A percentile compares a stretch with the other conserved stretches of the same genome.
These are phyloP conservation scores for Zygosaccharomyces bisporus DNA, from an alignment of 805 yeast genomes.

Conservation along the genomic window DNA sequence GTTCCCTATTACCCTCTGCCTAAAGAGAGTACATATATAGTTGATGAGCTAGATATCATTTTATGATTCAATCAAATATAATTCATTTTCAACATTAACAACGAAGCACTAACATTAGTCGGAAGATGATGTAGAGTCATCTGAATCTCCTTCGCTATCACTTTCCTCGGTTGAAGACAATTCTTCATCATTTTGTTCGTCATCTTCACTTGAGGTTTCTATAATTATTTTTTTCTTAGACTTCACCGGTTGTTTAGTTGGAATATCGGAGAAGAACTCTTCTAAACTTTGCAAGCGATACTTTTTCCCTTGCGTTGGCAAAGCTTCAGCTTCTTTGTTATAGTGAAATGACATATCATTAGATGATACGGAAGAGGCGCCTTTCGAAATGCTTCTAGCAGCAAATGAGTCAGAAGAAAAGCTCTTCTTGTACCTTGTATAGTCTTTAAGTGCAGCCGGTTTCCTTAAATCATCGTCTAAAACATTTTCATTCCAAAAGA, in stretches of 20 bases:
- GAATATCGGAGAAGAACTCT: conserved; percentile 67
- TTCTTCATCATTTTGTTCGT: conserved; percentile 19
- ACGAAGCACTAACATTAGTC: background rate
- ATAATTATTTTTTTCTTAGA: conserved; percentile 19
- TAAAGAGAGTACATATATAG: conserved; percentile 30
- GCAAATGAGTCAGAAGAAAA: conserved; percentile 30
- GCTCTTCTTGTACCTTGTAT: conserved; percentile 35
- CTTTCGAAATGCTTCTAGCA: conserved; percentile 3
- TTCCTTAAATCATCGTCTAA: conserved; percentile 34
- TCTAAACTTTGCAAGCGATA: conserved; percentile 75
- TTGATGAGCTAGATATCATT: conserved; percentile 51
- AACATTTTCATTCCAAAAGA: conserved; percentile 23
- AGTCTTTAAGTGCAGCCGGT: conserved; percentile 41
- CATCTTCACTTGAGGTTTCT: conserved; percentile 28
- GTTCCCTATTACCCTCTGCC: conserved; percentile 78
- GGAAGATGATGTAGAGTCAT: background rate
- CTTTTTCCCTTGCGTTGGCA: conserved; percentile 34
- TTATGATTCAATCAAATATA: conserved; percentile 11
- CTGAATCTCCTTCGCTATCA: background rate
- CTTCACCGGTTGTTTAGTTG: conserved; percentile 20
- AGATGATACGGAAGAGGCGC: conserved; percentile 14
- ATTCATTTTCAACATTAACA: background rate
- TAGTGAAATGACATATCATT: conserved; percentile 2
- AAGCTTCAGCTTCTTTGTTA: conserved; percentile 10
- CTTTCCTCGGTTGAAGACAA: conserved; percentile 10